Percentiles rank a stretch among this genome's conserved stretches.
These are phyloP conservation scores for Colletotrichum musicola DNA, from an alignment of 2,329 filamentous ascomycete genomes.

Conservation along the genomic window DNA sequence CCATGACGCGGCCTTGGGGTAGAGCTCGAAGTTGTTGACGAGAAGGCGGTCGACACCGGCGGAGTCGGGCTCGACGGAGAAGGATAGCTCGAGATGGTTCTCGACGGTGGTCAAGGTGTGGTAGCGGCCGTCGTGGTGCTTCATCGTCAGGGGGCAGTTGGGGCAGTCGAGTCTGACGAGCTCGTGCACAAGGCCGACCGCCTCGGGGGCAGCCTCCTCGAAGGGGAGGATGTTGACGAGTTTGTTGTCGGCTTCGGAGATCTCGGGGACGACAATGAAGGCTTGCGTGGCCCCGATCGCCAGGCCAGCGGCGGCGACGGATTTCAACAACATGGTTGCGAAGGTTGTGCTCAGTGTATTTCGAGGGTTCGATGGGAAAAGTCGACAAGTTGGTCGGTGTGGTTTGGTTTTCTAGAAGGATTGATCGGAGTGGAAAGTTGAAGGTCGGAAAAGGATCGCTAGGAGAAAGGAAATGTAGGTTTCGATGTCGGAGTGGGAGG, in stretches of 20 bases:
- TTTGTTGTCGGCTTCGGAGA: constrained; percentile 56
- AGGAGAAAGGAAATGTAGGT: not conserved
- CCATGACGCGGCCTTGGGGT: constrained; percentile 64
- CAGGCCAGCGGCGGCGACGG: constrained; percentile 50
- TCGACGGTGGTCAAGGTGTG: constrained; percentile 43
- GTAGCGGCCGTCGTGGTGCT: constrained; percentile 44
- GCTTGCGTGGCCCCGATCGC: constrained; percentile 52
- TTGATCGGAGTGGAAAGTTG: not conserved
- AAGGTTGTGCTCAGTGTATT: not conserved
- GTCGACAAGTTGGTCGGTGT: not conserved
- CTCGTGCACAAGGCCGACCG: constrained; percentile 50
- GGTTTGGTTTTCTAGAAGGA: not conserved
- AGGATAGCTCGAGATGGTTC: constrained; percentile 65
- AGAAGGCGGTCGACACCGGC: constrained; percentile 60
- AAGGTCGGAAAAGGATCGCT: not conserved
- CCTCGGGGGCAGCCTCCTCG: constrained; percentile 42
- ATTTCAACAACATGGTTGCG: constrained; percentile 49
- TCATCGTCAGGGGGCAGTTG: constrained; percentile 61
- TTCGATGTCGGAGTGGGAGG: constrained; percentile 21
- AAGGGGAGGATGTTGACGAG: constrained; percentile 56
- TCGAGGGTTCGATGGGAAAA: not conserved
- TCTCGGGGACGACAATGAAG: constrained; percentile 67
- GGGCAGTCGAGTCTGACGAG: constrained; percentile 65
- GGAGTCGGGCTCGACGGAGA: constrained; percentile 62
- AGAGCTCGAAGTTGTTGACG: constrained; percentile 72